Base-by-base conservation (phyloP, 108 stramenopile species). In the Skeletonema tropicum region DNA sequence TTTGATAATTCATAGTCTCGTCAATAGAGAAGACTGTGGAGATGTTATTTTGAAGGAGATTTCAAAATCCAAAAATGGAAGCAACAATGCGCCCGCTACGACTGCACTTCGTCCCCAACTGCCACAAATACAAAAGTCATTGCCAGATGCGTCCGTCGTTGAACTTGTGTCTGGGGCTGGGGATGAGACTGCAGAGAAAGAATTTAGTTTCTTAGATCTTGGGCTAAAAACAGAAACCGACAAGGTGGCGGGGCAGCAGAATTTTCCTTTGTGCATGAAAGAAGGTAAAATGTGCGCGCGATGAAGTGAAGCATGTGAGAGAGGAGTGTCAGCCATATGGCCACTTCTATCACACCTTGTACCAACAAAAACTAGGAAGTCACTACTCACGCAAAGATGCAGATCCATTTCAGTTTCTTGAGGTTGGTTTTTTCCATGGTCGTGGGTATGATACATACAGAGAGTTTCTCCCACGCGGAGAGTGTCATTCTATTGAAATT, bases 11-110 rank as follows among this genome's bases (percentile, higher is more conserved):
- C 48, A 48, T n/a, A 48, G 48, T 19, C 17, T 48, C 48, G 0
- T 83, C 88, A 31, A 90, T 89, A 7, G 88, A 79, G 88, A 79
- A 91, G 41, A 86, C 91, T 23, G 85, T 89, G 79, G 77, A 86
- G 21, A 83, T 84, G 30, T 39, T 81, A 29, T 66, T 30, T 1
- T 66, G 45, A 15, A 70, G 49, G 35, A 46, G 13, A 6, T 60
- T 68, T 39, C 69, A 64, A 57, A 36, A 55, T 11, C 5, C 38
- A 38, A 38, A 11, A 38, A 76, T 71, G 26, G 29, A 76, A 13
- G 70, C 64, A 11, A 46, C 65, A 14, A 61, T 76, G 10, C 80
- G 70, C 14, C 48, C n/a, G 48, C 48, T 38, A 57, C 2, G 0
- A 17, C 48, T 48, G 15, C 48, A 48, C 48, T 48, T 48, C 48